These are phyloP conservation scores for Apiospora malaysiana DNA, from an alignment of 2,329 filamentous ascomycete genomes.

Conservation along the genomic window DNA sequence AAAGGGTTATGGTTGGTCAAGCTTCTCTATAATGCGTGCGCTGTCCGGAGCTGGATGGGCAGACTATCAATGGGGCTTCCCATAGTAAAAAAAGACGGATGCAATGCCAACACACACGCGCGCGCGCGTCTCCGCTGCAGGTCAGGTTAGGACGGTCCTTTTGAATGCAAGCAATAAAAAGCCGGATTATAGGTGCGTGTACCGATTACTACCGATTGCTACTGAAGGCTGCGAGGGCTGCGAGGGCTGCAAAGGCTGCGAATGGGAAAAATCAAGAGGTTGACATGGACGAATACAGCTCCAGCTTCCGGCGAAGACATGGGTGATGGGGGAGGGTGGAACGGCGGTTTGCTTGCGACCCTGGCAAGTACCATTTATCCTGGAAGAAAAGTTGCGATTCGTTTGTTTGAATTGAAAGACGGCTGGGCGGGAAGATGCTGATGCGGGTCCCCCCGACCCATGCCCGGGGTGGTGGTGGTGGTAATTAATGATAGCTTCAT, in stretches of 20 bases:
- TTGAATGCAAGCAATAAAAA: conserved; percentile 9
- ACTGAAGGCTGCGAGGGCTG: no score
- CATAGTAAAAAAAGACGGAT: conserved; percentile 45
- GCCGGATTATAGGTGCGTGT: conserved; percentile 15
- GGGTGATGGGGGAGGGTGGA: background rate
- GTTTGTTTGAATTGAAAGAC: conserved; percentile 1
- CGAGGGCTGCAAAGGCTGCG: no score
- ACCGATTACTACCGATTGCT: background rate
- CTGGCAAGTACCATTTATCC: background rate
- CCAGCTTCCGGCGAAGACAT: conserved; percentile 18
- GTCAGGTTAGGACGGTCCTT: conserved; percentile 22
- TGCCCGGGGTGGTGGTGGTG: background rate
- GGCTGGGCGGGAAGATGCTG: conserved; percentile 13
- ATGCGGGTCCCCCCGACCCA: conserved; percentile 7
- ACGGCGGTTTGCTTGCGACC: conserved; percentile 5
- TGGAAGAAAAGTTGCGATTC: conserved; percentile 11
- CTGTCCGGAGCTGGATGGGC: conserved; percentile 17
- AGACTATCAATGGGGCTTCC: conserved; percentile 22
- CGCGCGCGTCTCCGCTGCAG: conserved; percentile 33
- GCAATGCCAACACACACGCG: conserved; percentile 48
- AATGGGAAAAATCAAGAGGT: conserved; percentile 24
- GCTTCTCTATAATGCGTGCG: conserved; percentile 18
- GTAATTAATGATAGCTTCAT: conserved; percentile 11
- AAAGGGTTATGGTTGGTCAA: background rate
- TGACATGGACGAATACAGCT: conserved; percentile 22